Evolutionary conservation across 2,329 filamentous ascomycete genomes (phyloP), one percentile per base, ranked within the genome.

Genomic region (Beauveria medogensis): DNA sequence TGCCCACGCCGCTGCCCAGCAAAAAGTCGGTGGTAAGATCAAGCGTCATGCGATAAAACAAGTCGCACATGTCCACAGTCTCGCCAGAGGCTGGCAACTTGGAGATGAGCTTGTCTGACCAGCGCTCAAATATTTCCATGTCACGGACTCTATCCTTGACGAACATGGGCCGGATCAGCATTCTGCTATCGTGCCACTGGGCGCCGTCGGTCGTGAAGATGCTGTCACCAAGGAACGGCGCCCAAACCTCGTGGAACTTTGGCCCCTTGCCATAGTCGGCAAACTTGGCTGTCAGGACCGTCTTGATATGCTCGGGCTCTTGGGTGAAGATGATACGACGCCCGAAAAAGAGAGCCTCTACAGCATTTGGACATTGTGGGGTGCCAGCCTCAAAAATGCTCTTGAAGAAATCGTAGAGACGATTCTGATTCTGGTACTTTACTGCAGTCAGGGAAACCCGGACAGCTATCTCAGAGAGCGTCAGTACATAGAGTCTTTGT

Each of bases 21-120:
- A 90, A 73, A 64, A 90, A 88, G 51, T 87, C 84, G 0, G 86
- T 89, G 0, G 86, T 84, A 0, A 84, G 82, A 63, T 90, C 86
- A 20, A 90, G 77, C 0, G 86, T 88, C 67, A 88, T 78, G 58
- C 80, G 78, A 67, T 88, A 88, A 67, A 89, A 86, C 9, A 87
- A 71, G 12, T 81, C 78, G 66, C 84, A 82, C 30, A 89, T 73
- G 65, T 89, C 82, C 10, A 89, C 78, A 0, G 77, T 78, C 2
- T 75, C 71, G 52, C 85, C 79, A 61, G 82, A 74, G 0, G 69
- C 69, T 0, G 85, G 84, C 9, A 91, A 78, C 24, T 79, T 78
- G n/a, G 77, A 74, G 28, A 89, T 75, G 61, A 91, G 73, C 28
- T 80, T 75, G 37, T 77, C 71, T 18, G 87, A 76, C 72, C 89